Evolutionary conservation across 805 yeast species (phyloP), one percentile per base, ranked within the genome.

Genomic region (Yarrowia yakushimensis): DNA sequence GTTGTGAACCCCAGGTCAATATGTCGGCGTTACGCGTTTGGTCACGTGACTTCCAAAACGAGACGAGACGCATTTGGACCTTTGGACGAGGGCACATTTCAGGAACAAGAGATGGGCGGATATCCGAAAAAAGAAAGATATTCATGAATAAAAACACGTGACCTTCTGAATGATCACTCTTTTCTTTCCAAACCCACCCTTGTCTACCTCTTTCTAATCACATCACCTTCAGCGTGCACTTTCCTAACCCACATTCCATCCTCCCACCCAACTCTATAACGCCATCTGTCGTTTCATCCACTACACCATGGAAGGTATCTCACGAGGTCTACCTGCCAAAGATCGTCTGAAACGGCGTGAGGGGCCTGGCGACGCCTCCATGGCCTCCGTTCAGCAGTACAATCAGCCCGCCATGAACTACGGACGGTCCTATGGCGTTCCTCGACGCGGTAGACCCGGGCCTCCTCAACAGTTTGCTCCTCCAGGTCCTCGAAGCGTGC

Each of bases 231-330:
- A 27, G 34, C 23, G 33, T 43, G 31, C 52, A n/a, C 28, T 25
- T 15, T 23, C 31, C 31, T 42, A 42, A 42, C 46, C 46, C 36
- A 45, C 52, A 45, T 45, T 45, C 52, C 52, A 30, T 43, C 28
- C 36, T 45, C 52, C 52, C 52, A 45, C 23, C 50, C 34, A 43
- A 43, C 50, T 28, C 28, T 22, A 43, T 43, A 41, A 30, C 31
- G 9, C 54, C 36, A 48, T 30, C n/a, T 11, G n/a, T n/a, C n/a
- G n/a, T 30, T 28, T 15, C 28, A 20, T 27, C 27, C 52, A 30
- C 52, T 17, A 28, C 52, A 34, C 59, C 59, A 52, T 52, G 59
- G 59, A 52, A 43, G 59, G 43, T 43, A 52, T 52, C 37, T 52
- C 59, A 27, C 59, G 59, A 34, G 59, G 33, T 25, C 37, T 52